Evolutionary conservation across 139 green algal genomes (phyloP), one percentile per base, ranked within the genome.

Genomic region (Desmodesmus armatus): DNA sequence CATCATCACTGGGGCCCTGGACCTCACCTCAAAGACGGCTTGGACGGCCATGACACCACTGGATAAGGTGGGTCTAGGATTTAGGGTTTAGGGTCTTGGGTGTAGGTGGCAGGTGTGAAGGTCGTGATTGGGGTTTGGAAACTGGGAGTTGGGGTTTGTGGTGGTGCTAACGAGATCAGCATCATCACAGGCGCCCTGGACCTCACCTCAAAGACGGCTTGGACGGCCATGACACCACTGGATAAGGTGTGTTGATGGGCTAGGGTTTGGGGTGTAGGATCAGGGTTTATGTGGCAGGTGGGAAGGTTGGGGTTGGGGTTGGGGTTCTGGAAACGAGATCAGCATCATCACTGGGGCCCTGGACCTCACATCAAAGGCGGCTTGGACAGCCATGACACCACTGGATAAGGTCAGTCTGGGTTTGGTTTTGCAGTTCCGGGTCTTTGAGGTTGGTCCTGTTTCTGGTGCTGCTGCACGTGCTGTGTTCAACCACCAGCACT

Each of bases 291-390:
- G 58, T 67, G 21, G 51, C 21, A n/a, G n/a, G 1, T 62, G 51
- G 1, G 19, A 1, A 62, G 51, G 51, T 2, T 27, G 51, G 51
- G n/a, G 58, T 67, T 19, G 2, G 58, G 31, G 15, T 67, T 27
- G 1, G 2, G 23, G 58, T 6, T 23, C 21, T 67, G 58, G 58
- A 35, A 67, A 94, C 94, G 88, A 92, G 87, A 88, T 91, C 23
- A 78, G 87, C 44, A 83, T 93, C 44, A 95, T 95, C 81, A 73
- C 86, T 0, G 96, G 96, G 0, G 97, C 94, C 6, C 88, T 99
- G 43, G 96, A 99, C 87, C 87, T 98, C 51, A 96, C 93, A 0
- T 78, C 91, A 80, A 98, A 98, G 92, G 94, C 86, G 0, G 95
- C 94, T 0, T 53, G 66, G 15, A 70, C 90, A 11, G 92, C 90